A percentile compares a stretch with the other conserved stretches of the same genome.
Conservation (phyloP, 108 stramenopile genomes). For the Skeletonema tropicum region DNA sequence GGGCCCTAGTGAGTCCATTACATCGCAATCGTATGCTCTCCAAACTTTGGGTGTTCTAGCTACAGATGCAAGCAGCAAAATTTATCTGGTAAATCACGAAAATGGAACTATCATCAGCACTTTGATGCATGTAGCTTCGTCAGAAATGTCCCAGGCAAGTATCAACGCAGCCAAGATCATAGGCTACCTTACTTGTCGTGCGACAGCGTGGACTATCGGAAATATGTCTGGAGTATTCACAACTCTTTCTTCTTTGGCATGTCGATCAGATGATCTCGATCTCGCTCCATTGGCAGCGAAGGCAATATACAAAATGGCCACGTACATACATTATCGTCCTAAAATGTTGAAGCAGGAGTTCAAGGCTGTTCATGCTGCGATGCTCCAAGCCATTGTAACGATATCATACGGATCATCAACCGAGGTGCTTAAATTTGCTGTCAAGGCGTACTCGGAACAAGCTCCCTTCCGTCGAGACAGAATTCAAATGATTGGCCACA, state of each 20-base stretch:
- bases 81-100: constrained; percentile 27
- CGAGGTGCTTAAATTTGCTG: constrained; percentile 36
- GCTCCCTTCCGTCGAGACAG: constrained; percentile 34
- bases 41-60: constrained; percentile 21
- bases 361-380: constrained; percentile 12
- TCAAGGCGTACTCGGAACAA: constrained; percentile 38
- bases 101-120: constrained; percentile 21
- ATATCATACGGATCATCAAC: constrained; percentile 31
- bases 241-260: constrained; percentile 37
- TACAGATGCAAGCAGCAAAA: constrained; percentile 26
- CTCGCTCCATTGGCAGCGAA: constrained; percentile 27
- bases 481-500: constrained; percentile 43
- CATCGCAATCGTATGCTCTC: constrained; percentile 25
- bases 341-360: not conserved
- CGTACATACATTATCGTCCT: constrained; percentile 17
- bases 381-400: constrained; percentile 32
- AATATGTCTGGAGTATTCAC: constrained; percentile 10
- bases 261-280: constrained; percentile 18
- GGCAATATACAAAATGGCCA: constrained; percentile 32
- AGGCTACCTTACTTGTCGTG: constrained; percentile 21
- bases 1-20: constrained; percentile 10
- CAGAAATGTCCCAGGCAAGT: not conserved
- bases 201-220: constrained; percentile 25
- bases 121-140: constrained; percentile 19
- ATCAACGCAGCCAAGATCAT: constrained; percentile 27